Evolutionary conservation across 73 alveolate species (phyloP), one percentile per base, ranked within the genome.

Genomic region (Paramecium sexaurelia): DNA sequence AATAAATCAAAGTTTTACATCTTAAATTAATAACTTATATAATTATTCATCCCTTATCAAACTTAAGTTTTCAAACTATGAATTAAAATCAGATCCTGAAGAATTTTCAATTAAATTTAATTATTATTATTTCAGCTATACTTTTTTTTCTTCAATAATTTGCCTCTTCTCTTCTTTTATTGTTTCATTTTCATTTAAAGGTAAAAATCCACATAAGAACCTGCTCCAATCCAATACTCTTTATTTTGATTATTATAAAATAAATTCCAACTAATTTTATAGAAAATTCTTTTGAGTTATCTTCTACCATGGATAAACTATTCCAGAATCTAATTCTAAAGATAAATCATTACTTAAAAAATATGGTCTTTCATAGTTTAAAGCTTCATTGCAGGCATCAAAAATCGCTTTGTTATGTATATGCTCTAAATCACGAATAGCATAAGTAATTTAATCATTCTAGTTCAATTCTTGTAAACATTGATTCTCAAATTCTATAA

Each of bases 351-450:
- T 66, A 66, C 84, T 66, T 20, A 75, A 40, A 66, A 39, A 86
- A 82, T 92, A 94, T 55, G 98, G 98, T 75, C 97, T 94, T 68
- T 85, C 85, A 1, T 85, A 67, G 85, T 94, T 75, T 22, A 95
- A 84, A 55, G 95, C 91, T 82, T 95, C 98, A 85, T 95, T 95
- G 66, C 95, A 55, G 7, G 96, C 91, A 92, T 95, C 98, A 85
- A 95, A 95, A 32, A 95, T 85, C 6, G 96, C 96, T 67, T 95
- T 95, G 45, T 95, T 95, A 33, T 94, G 97, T 26, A 95, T 95
- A 41, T 94, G 95, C 19, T 68, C 57, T 32, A 85, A 56, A 26
- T 93, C 96, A 19, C 85, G 43, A 35, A 67, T 37, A 66, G 87
- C 67, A 73, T 11, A 73, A 4, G 67, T 19, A n/a, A 20, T 20